Base-by-base conservation (phyloP, 257 asterid species). In the Nicotiana otophora region DNA sequence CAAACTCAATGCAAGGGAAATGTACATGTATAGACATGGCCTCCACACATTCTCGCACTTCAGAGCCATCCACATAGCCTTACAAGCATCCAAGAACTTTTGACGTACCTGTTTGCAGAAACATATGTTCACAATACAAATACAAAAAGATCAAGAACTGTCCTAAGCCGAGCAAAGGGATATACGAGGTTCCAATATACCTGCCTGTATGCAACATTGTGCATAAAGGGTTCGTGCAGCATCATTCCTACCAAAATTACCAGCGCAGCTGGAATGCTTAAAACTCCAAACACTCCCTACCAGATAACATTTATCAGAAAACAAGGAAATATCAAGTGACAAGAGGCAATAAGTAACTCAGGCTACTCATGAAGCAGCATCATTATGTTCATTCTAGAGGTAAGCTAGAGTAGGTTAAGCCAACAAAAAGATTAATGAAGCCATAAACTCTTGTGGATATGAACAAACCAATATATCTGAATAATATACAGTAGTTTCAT, bases 1-100 rank as follows among this genome's bases (percentile, higher is more conserved):
- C n/a, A n/a, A n/a, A n/a, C n/a, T n/a, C n/a, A n/a, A n/a, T n/a
- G 96, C 92, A 68, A 90, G 81, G 26, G 95, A 92, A 5, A 93
- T 81, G 85, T 81, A 92, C 94, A 93, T 90, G 83, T 90, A 93
- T 10, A 92, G 84, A 10, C 93, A 88, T 5, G 96, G 97, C 87
- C 88, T 91, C 97, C 96, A 91, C 6, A 90, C 92, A 34, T 81
- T 86, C 51, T 93, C 88, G 77, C 85, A 55, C 87, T 63, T 68
- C 55, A 93, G 88, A 6, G 96, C 91, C 84, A 16, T 85, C 82
- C 78, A 89, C 94, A 93, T 89, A 15, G 91, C 92, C 20, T 68
- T 67, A 72, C 86, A 83, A 2, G 96, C 96, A 78, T 77, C 87
- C 82, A 69, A 77, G 58, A 90, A 83, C 39, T 88, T 90, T 48